phyloP scores from a whole-genome alignment of 2,329 filamentous ascomycete genomes.

The Trichoderma harzianum region DNA sequence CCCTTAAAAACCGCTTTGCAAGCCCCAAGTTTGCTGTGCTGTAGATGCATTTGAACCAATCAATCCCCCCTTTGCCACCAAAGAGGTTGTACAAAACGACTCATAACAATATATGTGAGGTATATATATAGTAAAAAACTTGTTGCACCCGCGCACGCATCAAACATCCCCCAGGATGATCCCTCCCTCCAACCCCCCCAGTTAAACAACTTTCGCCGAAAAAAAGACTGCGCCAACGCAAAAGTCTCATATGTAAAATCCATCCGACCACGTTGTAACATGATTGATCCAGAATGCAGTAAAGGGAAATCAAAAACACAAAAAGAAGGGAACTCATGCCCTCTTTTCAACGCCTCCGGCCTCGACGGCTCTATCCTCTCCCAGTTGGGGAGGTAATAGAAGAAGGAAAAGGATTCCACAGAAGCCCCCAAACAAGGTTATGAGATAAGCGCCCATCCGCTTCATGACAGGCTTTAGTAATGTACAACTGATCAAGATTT shows the following conservation, averaged over 20 bases:
- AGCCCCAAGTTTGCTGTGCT: not conserved
- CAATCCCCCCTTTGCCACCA: not conserved
- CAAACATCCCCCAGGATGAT: not conserved
- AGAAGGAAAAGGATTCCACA: not conserved
- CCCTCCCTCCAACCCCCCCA: not conserved
- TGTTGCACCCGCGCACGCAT: not conserved
- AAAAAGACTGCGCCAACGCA: conserved; percentile 9
- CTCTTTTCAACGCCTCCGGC: not conserved
- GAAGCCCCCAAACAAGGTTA: not conserved
- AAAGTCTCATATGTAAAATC: not conserved
- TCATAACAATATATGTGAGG: conserved; percentile 9
- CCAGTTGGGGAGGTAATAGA: not conserved
- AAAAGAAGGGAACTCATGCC: not conserved
- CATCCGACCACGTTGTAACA: conserved; percentile 1
- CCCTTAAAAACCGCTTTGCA: not conserved
- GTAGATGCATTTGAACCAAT: conserved; percentile 3
- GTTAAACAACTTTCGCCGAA: conserved; percentile 5
- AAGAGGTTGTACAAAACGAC: conserved; percentile 7
- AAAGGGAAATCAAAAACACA: not conserved
- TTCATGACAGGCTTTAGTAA: not conserved
- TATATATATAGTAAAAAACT: conserved; percentile 8
- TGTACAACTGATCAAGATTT: not conserved
- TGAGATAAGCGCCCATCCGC: not conserved
- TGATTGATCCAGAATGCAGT: conserved; percentile 11
- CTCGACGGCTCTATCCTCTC: not conserved